Base-by-base conservation (phyloP, 306 rosid genomes). In the Cyamopsis tetragonoloba region DNA sequence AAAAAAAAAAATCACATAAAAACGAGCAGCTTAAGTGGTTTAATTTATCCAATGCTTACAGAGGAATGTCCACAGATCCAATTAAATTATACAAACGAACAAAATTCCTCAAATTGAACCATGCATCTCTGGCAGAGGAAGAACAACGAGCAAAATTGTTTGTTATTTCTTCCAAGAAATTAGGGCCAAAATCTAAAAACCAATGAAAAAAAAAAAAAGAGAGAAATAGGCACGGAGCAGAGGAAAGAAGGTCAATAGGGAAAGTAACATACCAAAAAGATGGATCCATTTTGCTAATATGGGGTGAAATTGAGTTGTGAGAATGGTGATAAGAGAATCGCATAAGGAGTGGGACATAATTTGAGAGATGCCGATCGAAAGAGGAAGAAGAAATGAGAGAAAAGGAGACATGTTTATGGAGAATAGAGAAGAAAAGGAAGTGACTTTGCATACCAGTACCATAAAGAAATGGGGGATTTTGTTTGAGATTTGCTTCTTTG, bases 371-470 rank as follows among this genome's bases (percentile, higher is more conserved):
- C 63, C 54, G 41, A 23, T 19, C 58, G 34, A 31, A 17, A 17
- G n/a, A 51, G 39, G 28, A 51, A 13, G 22, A 55, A 57, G 75
- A 70, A 14, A 23, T 0, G 11, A 26, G 19, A 26, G 27, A 53
- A 38, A 24, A 53, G 4, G 68, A 17, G 57, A 20, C 49, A 71
- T 34, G 4, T 38, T 61, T 60, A 5, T 38, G 32, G 57, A 19
- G 53, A 30, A 38, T 30, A 51, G 0, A 62, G 13, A 20, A 62
- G 13, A 20, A 48, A 58, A 71, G 20, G 37, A n/a, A 59, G 68
- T 47, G 61, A 58, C 76, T 60, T 71, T 60, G 68, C 69, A 59
- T 71, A 71, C 69, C 76, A 47, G 62, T 58, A 18, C 13, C 34
- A 30, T 24, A 14, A 14, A 47, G 44, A 32, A 13, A 50, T 70